A percentile compares a stretch with the other conserved stretches of the same genome.
These are phyloP conservation scores for Ophiostoma tasmaniense DNA, from an alignment of 2,329 filamentous ascomycete genomes.

Conservation along the genomic window DNA sequence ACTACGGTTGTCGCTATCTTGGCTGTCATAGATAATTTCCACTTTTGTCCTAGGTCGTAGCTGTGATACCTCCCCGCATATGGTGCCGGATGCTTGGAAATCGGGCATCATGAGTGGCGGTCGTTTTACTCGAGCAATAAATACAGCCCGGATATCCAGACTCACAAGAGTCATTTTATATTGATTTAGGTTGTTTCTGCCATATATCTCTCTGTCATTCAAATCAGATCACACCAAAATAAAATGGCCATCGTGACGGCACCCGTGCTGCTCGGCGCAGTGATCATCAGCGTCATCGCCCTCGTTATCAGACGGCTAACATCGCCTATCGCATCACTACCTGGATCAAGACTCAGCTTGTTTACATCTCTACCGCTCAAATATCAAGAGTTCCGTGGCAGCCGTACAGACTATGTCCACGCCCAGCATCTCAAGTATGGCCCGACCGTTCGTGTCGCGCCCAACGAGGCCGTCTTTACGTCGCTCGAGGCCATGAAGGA, in stretches of 20 bases:
- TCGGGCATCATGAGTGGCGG: background rate
- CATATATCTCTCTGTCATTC: no score
- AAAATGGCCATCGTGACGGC: slow-evolving; percentile 6
- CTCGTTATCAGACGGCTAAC: slow-evolving; percentile 17
- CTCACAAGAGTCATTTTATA: no score
- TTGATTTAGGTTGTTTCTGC: background rate
- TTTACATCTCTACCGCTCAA: slow-evolving; percentile 45
- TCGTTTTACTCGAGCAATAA: background rate
- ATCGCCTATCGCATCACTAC: slow-evolving; percentile 35
- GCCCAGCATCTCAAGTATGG: slow-evolving; percentile 47
- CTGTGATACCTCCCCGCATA: background rate
- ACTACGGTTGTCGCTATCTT: background rate
- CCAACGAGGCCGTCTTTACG: slow-evolving; percentile 51
- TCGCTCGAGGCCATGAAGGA: slow-evolving; percentile 49
- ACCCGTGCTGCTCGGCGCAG: slow-evolving; percentile 5
- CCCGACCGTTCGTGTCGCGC: slow-evolving; percentile 47
- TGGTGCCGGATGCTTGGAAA: background rate
- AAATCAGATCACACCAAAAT: no score
- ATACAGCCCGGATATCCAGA: background rate
- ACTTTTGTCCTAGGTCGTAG: background rate
- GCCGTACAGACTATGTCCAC: slow-evolving; percentile 47
- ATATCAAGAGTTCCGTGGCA: slow-evolving; percentile 47
- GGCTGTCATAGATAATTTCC: background rate
- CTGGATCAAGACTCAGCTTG: slow-evolving; percentile 40
- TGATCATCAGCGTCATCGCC: slow-evolving; percentile 11